Percentiles rank a stretch among this genome's conserved stretches.
phyloP scores from a whole-genome alignment of 2,329 filamentous ascomycete genomes.

The Xylariaceae sp. region DNA sequence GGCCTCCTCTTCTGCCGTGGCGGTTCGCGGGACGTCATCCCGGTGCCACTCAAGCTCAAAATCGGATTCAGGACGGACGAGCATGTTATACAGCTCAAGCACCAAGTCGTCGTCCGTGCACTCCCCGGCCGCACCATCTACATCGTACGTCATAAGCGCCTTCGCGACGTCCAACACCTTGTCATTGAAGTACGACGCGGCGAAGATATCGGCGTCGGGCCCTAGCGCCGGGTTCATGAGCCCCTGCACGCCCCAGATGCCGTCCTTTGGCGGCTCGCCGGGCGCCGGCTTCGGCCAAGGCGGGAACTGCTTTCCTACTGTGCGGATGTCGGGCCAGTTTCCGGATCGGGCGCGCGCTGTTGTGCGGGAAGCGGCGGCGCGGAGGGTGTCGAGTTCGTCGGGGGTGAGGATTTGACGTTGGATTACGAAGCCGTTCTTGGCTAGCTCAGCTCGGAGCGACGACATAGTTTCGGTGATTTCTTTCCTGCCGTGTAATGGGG shows the following conservation, averaged over 20 bases:
- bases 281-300: slow-evolving; percentile 63
- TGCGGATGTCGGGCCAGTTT: slow-evolving; percentile 76
- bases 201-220: slow-evolving; percentile 58
- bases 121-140: slow-evolving; percentile 12
- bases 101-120: slow-evolving; percentile 59
- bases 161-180: slow-evolving; percentile 60
- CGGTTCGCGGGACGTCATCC: slow-evolving; percentile 71
- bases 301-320: slow-evolving; percentile 85
- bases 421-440: slow-evolving; percentile 68
- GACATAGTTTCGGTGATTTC: neutral
- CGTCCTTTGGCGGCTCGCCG: slow-evolving; percentile 39
- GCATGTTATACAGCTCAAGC: slow-evolving; percentile 81
- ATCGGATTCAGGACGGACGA: slow-evolving; percentile 65
- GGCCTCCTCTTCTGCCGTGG: slow-evolving; percentile 62
- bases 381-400: slow-evolving; percentile 54
- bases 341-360: slow-evolving; percentile 62
- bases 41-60: slow-evolving; percentile 82
- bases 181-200: slow-evolving; percentile 66
- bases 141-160: slow-evolving; percentile 52
- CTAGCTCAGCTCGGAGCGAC: slow-evolving; percentile 17
- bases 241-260: slow-evolving; percentile 89
- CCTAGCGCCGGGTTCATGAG: slow-evolving; percentile 68
- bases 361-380: slow-evolving; percentile 48
- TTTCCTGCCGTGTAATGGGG: too few relatives aligned
- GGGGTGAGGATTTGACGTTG: slow-evolving; percentile 61